These are phyloP conservation scores for Fragaria nilgerrensis DNA, from an alignment of 306 rosid genomes.

Conservation along the genomic window DNA sequence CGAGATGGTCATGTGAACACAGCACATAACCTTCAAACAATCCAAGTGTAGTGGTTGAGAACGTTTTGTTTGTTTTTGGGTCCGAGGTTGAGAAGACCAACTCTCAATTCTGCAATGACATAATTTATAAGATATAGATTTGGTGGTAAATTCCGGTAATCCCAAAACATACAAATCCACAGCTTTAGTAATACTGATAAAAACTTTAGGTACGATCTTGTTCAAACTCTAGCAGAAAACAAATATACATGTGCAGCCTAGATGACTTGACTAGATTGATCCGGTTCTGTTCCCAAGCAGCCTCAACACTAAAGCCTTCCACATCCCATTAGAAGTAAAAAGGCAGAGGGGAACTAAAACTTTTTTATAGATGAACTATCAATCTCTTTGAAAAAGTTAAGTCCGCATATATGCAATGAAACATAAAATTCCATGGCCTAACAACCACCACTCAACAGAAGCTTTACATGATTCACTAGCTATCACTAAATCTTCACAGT, in stretches of 20 bases:
- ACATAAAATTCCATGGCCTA: neutral
- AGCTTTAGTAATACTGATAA: neutral
- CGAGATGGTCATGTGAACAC: too few relatives aligned
- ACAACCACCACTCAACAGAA: neutral
- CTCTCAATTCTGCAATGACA: too few relatives aligned
- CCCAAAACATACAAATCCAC: neutral
- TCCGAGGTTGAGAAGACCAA: too few relatives aligned
- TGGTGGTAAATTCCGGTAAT: too few relatives aligned
- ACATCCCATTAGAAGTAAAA: neutral
- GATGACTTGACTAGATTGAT: neutral
- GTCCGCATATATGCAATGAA: neutral
- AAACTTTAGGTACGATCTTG: neutral
- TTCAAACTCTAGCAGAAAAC: neutral
- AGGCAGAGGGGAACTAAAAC: neutral
- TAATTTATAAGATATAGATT: too few relatives aligned
- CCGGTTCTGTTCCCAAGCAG: neutral
- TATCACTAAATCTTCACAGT: neutral
- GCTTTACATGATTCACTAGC: slow-evolving; percentile 22
- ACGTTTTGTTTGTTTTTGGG: too few relatives aligned
- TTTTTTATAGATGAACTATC: neutral
- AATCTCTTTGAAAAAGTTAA: neutral
- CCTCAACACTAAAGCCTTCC: neutral
- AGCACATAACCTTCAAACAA: too few relatives aligned
- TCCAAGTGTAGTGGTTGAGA: too few relatives aligned
- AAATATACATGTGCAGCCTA: neutral